Evolutionary conservation across 257 asterid species (phyloP), one percentile per base, ranked within the genome.

Genomic region (Nemophila menziesii): DNA sequence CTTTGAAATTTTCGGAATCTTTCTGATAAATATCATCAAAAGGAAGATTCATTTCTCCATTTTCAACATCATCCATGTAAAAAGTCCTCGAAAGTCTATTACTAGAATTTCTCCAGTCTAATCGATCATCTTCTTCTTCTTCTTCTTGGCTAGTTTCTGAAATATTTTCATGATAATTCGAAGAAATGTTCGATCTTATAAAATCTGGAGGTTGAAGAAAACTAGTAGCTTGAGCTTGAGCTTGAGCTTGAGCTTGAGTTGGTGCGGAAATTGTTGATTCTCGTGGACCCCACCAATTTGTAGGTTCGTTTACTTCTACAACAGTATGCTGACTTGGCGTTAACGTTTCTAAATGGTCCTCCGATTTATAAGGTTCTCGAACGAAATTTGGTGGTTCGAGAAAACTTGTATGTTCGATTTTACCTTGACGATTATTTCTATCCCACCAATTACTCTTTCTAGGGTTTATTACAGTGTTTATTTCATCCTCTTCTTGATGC

Each of bases 381-480:
- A 11, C 61, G 57, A 75, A 86, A 54, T 64, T 65, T 1, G 94
- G 96, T 22, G 98, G 96, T 60, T 89, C 93, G 3, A 77, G 60
- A 51, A 85, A 90, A 53, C 99, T 90, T 1, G 94, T 64, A 55
- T 54, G 65, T 11, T 63, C 73, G 34, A 39, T 77, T 2, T 53
- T 50, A 29, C 55, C 79, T 16, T 46, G 74, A 2, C 44, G 53
- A 4, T 37, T 46, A 6, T 56, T 39, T 47, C 94, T 66, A 19
- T 65, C 80, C 99, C 94, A 85, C 99, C 96, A 90, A 5, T 56
- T 76, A 54, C 70, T 60, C 71, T 51, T 61, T 0, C 52, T 68
- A 2, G 67, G 55, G 7, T 43, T 64, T 12, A 41, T 69, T 5
- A 46, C 13, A 17, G 51, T 58, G 8, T 48, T 38, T n/a, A n/a